These are phyloP conservation scores for Scedosporium boydii DNA, from an alignment of 2,329 filamentous ascomycete genomes.

Conservation along the genomic window DNA sequence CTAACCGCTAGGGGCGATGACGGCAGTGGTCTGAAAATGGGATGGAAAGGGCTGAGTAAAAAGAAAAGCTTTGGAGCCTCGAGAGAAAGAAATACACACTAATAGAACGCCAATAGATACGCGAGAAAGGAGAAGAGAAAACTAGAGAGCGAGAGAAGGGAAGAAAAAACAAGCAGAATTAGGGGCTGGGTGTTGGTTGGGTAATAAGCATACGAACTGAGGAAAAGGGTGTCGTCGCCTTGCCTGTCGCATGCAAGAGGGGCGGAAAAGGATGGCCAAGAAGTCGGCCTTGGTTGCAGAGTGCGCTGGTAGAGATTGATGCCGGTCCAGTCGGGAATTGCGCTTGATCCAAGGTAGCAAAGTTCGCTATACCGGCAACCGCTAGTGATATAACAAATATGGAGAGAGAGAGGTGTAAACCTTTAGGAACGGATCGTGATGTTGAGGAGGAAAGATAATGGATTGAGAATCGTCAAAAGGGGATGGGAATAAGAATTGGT, in stretches of 20 bases:
- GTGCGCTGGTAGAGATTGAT: not conserved
- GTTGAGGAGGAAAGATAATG: not conserved
- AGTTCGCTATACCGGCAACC: not conserved
- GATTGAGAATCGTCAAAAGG: not conserved
- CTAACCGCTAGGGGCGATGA: not conserved
- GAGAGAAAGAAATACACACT: no score
- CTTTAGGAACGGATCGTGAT: not conserved
- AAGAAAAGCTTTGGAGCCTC: not conserved
- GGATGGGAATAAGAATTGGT: not conserved
- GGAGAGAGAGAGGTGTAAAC: not conserved
- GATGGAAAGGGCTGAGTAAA: not conserved
- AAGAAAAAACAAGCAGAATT: no score
- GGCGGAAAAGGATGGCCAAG: not conserved
- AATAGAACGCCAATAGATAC: no score
- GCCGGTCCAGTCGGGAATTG: not conserved
- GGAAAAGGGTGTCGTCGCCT: not conserved
- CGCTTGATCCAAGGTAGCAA: not conserved
- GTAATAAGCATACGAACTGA: not conserved
- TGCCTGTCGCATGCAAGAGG: not conserved
- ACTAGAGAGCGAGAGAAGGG: no score
- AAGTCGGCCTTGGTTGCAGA: not conserved
- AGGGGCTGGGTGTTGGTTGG: not conserved
- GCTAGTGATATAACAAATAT: not conserved
- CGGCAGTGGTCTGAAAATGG: not conserved
- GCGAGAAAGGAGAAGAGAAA: no score